Evolutionary conservation across 23 red algal species (phyloP).

Genomic region (Chondrus crispus): DNA sequence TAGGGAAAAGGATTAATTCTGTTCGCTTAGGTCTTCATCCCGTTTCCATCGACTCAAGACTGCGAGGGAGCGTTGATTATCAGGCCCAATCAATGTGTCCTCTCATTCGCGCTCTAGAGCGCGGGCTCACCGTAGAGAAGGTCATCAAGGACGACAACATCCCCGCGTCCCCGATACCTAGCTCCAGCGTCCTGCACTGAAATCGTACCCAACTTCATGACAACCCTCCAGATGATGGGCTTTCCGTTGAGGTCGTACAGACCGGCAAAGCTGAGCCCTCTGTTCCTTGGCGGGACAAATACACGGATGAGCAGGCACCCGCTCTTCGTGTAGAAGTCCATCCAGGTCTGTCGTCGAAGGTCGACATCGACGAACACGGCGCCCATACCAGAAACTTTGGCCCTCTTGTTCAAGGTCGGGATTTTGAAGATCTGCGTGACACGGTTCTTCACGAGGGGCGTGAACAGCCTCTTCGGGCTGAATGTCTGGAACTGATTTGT

Average conservation of each 20-base stretch:
- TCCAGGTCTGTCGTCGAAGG: not conserved
- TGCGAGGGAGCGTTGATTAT: no score
- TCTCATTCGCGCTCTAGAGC: no score
- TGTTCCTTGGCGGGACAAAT: slow-evolving; percentile 25
- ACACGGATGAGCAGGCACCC: slow-evolving; percentile 18
- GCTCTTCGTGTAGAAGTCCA: slow-evolving; percentile 22
- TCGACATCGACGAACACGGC: slow-evolving; percentile 61
- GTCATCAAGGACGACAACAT: slow-evolving; percentile 62
- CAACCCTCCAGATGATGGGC: slow-evolving; percentile 27
- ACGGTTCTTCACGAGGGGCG: slow-evolving; percentile 35
- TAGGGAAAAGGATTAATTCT: no score
- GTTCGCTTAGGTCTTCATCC: no score
- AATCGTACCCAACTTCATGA: not conserved
- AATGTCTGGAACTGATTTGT: slow-evolving; percentile 31
- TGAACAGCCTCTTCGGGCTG: slow-evolving; percentile 39
- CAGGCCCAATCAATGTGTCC: no score
- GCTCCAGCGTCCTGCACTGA: not conserved
- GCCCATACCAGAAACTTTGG: slow-evolving; percentile 46
- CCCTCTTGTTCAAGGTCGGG: not conserved
- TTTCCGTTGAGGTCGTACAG: not conserved
- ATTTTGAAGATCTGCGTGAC: slow-evolving; percentile 27
- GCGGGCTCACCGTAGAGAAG: slow-evolving; percentile 66
- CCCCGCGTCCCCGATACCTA: not conserved
- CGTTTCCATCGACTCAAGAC: no score
- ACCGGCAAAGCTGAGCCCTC: slow-evolving; percentile 49